These are phyloP conservation scores for Colletotrichum orchidophilum DNA, from an alignment of 2,329 filamentous ascomycete genomes.

Conservation along the genomic window DNA sequence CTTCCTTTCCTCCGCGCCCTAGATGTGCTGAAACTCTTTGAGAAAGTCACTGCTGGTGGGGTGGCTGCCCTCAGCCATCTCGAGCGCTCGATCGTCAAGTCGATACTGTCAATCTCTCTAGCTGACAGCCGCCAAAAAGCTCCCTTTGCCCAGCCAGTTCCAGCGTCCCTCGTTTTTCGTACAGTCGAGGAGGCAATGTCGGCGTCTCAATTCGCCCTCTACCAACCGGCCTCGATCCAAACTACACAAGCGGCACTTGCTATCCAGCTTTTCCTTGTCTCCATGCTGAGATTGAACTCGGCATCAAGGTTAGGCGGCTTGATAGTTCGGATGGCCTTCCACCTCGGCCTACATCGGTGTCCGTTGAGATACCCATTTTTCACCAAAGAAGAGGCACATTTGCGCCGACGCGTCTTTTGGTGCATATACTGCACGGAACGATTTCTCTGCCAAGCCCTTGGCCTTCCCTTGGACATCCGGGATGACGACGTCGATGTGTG, in stretches of 20 bases:
- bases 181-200: conserved; percentile 60
- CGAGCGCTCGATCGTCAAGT: conserved; percentile 55
- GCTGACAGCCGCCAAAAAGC: conserved; percentile 59
- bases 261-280: conserved; percentile 64
- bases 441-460: conserved; percentile 64
- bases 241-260: conserved; percentile 61
- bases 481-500: conserved; percentile 69
- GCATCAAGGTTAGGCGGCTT: conserved; percentile 65
- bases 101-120: conserved; percentile 62
- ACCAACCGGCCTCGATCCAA: conserved; percentile 56
- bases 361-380: conserved; percentile 62
- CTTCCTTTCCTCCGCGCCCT: conserved; percentile 67
- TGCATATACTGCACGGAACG: conserved; percentile 64
- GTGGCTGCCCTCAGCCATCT: conserved; percentile 42
- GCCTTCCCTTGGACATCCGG: conserved; percentile 62
- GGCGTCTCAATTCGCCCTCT: conserved; percentile 56
- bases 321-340: conserved; percentile 63
- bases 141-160: conserved; percentile 43
- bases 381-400: conserved; percentile 52
- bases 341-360: conserved; percentile 67
- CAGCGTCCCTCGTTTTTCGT: conserved; percentile 55
- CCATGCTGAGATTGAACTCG: conserved; percentile 64
- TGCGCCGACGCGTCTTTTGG: conserved; percentile 65
- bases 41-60: conserved; percentile 49
- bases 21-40: conserved; percentile 56